Conservation (phyloP, 2,329 filamentous ascomycete genomes). For the Arthrobotrys iridis region DNA sequence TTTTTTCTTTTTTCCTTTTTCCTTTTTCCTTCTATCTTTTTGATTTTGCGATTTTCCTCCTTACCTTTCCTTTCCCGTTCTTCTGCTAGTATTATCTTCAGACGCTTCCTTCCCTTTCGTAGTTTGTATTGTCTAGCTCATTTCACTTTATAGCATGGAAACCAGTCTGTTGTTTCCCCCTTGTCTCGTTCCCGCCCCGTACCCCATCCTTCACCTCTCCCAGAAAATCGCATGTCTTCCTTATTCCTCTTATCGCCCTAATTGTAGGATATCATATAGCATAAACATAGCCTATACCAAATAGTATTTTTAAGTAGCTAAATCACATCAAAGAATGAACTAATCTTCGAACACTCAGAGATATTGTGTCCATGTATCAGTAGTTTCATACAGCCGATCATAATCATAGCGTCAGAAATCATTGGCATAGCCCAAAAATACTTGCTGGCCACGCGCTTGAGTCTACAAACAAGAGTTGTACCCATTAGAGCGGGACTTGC, state of each 20-base stretch:
- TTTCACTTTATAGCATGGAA: conserved; percentile 42
- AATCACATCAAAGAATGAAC: conserved; percentile 12
- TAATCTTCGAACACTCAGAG: not conserved
- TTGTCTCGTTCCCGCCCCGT: conserved; percentile 58
- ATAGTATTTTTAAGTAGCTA: conserved; percentile 20
- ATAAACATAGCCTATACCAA: conserved; percentile 18
- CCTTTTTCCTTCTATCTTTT: not conserved
- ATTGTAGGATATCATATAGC: conserved; percentile 53
- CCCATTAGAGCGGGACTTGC: too few relatives aligned
- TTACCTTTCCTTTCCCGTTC: conserved; percentile 60
- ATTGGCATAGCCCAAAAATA: too few relatives aligned
- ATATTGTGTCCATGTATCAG: too few relatives aligned
- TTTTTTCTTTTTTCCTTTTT: conserved; percentile 4
- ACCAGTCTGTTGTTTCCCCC: conserved; percentile 60
- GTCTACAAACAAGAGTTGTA: too few relatives aligned
- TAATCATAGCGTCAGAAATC: too few relatives aligned
- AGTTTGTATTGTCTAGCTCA: conserved; percentile 34
- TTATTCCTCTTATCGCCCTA: conserved; percentile 53
- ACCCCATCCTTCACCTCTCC: conserved; percentile 59
- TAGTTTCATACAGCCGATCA: too few relatives aligned
- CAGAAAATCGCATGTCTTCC: conserved; percentile 52
- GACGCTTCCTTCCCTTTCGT: conserved; percentile 37
- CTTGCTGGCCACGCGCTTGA: too few relatives aligned
- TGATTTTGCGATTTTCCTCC: conserved; percentile 46
- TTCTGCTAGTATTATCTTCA: conserved; percentile 57